Percentiles rank a stretch among this genome's conserved stretches.
Conservation (phyloP, 345 rosid genomes). For the Eucalyptus curtisii region DNA sequence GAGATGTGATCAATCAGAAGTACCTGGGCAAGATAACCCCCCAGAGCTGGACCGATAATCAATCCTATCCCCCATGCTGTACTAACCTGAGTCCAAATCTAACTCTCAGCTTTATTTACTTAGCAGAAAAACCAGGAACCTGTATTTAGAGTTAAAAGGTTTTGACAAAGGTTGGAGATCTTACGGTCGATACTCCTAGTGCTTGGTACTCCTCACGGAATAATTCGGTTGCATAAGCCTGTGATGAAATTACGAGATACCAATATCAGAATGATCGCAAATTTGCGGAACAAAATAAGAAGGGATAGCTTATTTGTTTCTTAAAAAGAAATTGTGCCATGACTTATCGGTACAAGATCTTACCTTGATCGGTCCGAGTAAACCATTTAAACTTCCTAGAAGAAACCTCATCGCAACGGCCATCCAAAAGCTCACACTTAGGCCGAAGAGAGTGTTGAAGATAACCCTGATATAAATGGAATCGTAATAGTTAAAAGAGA, state of each 20-base stretch:
- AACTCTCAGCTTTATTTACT: not conserved
- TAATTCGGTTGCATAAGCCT: constrained; percentile 83
- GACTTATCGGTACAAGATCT: not conserved
- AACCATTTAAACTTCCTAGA: constrained; percentile 86
- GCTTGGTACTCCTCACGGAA: constrained; percentile 77
- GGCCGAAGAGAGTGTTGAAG: constrained; percentile 87
- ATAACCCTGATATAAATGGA: constrained; percentile 43
- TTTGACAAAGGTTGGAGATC: not conserved
- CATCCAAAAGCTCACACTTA: constrained; percentile 89
- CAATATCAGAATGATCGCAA: not conserved
- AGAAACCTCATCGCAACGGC: constrained; percentile 72
- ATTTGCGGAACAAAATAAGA: not conserved
- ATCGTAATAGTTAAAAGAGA: not conserved
- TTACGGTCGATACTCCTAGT: constrained; percentile 75
- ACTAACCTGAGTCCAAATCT: constrained; percentile 42
- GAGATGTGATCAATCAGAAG: not conserved
- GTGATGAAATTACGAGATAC: not conserved
- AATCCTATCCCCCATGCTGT: constrained; percentile 97
- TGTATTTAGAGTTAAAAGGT: not conserved
- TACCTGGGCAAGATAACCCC: constrained; percentile 96
- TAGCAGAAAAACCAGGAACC: not conserved
- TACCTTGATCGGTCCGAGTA: constrained; percentile 91
- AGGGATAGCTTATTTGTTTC: not conserved
- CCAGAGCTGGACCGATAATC: constrained; percentile 93
- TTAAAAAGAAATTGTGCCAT: not conserved